phyloP scores from a whole-genome alignment of 768 basidiomycete species.

The Tulasnella sp. region DNA sequence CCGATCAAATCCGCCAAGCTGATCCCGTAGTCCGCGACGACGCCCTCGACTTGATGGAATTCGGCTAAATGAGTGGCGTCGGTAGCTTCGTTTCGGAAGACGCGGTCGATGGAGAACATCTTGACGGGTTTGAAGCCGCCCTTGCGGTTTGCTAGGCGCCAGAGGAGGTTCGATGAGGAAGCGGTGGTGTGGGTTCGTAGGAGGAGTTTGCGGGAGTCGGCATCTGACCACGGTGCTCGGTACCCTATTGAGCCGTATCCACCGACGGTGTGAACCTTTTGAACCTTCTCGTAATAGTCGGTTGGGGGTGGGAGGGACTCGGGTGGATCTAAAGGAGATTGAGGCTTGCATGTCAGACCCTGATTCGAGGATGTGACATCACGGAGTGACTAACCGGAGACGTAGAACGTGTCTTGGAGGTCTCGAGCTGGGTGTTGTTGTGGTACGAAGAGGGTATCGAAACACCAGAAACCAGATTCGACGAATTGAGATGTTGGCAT shows the following conservation, averaged over 20 bases:
- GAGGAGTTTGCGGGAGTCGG: slow-evolving; percentile 87
- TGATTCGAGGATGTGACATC: slow-evolving; percentile 18
- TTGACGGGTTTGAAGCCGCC: slow-evolving; percentile 90
- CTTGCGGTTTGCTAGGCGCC: slow-evolving; percentile 78
- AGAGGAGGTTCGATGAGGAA: slow-evolving; percentile 89
- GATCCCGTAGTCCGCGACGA: slow-evolving; percentile 88
- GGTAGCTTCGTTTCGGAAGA: slow-evolving; percentile 98
- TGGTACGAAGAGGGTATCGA: slow-evolving; percentile 96
- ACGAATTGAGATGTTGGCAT: slow-evolving; percentile 97
- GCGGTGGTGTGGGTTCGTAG: slow-evolving; percentile 97
- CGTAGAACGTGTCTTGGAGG: slow-evolving; percentile 96
- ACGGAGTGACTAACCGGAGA: slow-evolving; percentile 61
- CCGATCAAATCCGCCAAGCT: slow-evolving; percentile 95
- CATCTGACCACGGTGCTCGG: slow-evolving; percentile 90
- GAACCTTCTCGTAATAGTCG: slow-evolving; percentile 82
- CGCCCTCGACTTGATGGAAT: slow-evolving; percentile 99
- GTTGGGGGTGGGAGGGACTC: slow-evolving; percentile 67
- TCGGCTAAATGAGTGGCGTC: slow-evolving; percentile 98
- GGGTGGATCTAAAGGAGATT: slow-evolving; percentile 65
- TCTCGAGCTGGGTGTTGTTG: slow-evolving; percentile 99
- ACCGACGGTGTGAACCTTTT: slow-evolving; percentile 77
- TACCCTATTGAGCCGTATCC: slow-evolving; percentile 94
- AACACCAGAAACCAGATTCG: slow-evolving; percentile 99
- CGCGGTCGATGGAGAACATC: slow-evolving; percentile 94
- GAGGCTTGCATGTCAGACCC: neutral